Base-by-base conservation (phyloP, 805 yeast species). In the Monosporozyma aquatica region DNA sequence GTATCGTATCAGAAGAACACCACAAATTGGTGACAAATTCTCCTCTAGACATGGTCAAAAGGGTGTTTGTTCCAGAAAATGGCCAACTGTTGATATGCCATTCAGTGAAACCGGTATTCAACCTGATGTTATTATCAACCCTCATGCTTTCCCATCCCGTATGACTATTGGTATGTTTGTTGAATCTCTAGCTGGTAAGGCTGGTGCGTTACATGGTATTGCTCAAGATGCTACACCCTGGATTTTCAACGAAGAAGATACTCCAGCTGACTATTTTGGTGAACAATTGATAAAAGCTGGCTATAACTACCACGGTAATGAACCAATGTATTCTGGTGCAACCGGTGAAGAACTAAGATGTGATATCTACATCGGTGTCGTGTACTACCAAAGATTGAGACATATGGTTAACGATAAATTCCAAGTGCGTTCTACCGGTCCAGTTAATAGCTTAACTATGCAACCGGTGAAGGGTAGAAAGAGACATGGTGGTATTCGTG, bases 111-210 rank as follows among this genome's bases (percentile, higher is more conserved):
- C 85, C 26, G 98, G 98, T 56, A 90, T 92, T 47, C 95, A 85
- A 64, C 98, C 98, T 2, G 98, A 92, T 67, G 83, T 92, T 53
- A 92, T 92, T 59, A 92, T 92, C 59, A 92, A 92, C 64, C 98
- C 98, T 3, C 98, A 90, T 64, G 98, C 97, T 52, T 92, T 90
- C 90, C 98, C 98, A 54, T 90, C 97, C 38, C 92, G 98, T 72
- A 92, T 92, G 98, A 92, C 98, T 10, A 90, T 92, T 66, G 98
- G 98, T 71, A 92, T 92, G 97, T 92, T 92, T 67, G 97, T 92
- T 38, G 98, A 92, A 67, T 83, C 95, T 42, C 67, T 92, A 44
- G 97, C 98, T n/a, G 98, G 98, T 59, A 92, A 92, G 66, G 92
- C 97, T 5, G 98, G 98, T 63, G 95, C 96, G 6, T 69, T 92